phyloP scores from a whole-genome alignment of 2,329 filamentous ascomycete genomes.

The Neofusicoccum parvum region DNA sequence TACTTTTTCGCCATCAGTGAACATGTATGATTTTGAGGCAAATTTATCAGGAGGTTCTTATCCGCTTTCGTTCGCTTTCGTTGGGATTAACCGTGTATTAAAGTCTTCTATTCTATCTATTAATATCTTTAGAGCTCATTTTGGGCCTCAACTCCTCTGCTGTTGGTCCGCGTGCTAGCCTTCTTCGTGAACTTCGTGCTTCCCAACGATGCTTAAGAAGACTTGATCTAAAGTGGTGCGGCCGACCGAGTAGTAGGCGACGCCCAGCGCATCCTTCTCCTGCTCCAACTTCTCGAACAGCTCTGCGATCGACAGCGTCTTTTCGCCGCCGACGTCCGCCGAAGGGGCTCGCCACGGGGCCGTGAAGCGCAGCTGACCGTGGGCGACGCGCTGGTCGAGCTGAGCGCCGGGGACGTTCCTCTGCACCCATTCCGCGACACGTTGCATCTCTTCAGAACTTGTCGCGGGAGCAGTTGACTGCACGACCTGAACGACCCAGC shows the following conservation, averaged over 20 bases:
- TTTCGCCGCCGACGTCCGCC: not conserved
- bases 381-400: constrained; percentile 71
- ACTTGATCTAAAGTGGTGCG: constrained; percentile 90
- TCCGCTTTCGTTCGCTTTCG: too few species aligned
- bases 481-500: constrained; percentile 80
- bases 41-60: too few species aligned
- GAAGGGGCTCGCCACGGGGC: constrained; percentile 15
- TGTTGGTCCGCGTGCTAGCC: too few species aligned
- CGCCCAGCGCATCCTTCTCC: constrained; percentile 63
- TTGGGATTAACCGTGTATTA: too few species aligned
- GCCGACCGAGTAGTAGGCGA: constrained; percentile 85
- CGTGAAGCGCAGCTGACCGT: constrained; percentile 81
- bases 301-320: constrained; percentile 54
- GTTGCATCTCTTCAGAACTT: constrained; percentile 65
- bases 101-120: too few species aligned
- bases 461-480: constrained; percentile 75
- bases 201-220: constrained; percentile 79
- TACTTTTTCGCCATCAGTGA: too few species aligned
- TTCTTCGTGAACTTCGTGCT: constrained; percentile 29
- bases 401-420: constrained; percentile 62
- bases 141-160: too few species aligned
- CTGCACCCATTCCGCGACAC: constrained; percentile 67
- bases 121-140: too few species aligned
- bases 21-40: too few species aligned
- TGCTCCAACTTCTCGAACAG: constrained; percentile 75